Percentiles rank a stretch among this genome's conserved stretches.
These are phyloP conservation scores for Rhynchosporium agropyri DNA, from an alignment of 2,329 filamentous ascomycete species.

Conservation along the genomic window DNA sequence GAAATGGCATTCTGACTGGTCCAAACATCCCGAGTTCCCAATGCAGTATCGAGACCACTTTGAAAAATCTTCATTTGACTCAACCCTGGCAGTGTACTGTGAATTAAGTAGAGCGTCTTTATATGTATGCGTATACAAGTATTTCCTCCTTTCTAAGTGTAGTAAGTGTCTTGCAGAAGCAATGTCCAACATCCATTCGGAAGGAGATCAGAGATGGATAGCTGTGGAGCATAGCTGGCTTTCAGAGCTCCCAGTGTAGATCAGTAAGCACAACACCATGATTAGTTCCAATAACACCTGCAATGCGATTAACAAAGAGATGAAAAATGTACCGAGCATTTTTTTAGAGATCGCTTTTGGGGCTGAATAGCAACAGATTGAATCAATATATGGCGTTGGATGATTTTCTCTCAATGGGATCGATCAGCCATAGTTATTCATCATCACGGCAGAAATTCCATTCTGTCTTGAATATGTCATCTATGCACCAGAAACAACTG, in stretches of 20 bases:
- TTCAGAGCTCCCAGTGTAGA: constrained; percentile 1
- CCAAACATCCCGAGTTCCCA: neutral
- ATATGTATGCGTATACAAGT: no score
- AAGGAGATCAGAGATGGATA: no score
- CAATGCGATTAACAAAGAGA: constrained; percentile 12
- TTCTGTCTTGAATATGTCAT: constrained; percentile 41
- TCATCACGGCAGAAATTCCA: constrained; percentile 37
- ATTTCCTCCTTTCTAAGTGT: no score
- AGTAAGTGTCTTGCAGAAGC: no score
- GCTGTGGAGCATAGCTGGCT: neutral
- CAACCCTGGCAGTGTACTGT: no score
- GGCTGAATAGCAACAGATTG: constrained; percentile 17
- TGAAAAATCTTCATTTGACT: no score
- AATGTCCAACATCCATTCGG: no score
- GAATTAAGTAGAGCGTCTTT: no score
- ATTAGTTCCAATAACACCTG: neutral
- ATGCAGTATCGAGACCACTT: no score
- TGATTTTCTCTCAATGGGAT: constrained; percentile 29
- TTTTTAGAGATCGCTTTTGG: constrained; percentile 21
- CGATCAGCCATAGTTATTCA: constrained; percentile 34
- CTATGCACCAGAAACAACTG: constrained; percentile 40
- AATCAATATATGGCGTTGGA: constrained; percentile 16
- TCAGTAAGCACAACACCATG: neutral
- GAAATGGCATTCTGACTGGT: constrained; percentile 5
- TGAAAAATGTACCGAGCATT: constrained; percentile 13